Conservation (phyloP, 805 yeast species). For the Torulaspora gathmanii region DNA sequence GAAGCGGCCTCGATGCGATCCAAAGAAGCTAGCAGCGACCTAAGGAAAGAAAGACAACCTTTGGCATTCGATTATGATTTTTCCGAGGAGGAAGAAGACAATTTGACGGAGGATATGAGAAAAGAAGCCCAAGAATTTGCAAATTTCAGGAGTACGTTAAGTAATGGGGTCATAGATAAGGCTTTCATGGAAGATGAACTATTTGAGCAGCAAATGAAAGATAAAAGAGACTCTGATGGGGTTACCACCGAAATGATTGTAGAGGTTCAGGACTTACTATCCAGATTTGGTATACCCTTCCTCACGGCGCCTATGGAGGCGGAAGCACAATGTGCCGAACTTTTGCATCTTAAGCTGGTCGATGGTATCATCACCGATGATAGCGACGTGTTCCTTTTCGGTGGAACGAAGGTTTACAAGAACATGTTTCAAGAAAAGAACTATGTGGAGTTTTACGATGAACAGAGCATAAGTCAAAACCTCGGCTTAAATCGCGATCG, state of each 20-base stretch:
- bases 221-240: constrained; percentile 84
- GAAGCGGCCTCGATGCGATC: neutral
- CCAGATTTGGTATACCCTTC: constrained; percentile 89
- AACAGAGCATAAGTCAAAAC: constrained; percentile 52
- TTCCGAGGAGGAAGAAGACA: constrained; percentile 73
- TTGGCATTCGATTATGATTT: constrained; percentile 54
- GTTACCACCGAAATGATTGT: constrained; percentile 80
- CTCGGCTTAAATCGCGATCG: constrained; percentile 60
- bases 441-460: constrained; percentile 79
- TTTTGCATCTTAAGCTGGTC: constrained; percentile 62
- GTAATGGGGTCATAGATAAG: constrained; percentile 22
- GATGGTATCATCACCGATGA: constrained; percentile 97
- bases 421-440: constrained; percentile 93
- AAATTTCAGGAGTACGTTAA: constrained; percentile 43
- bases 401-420: constrained; percentile 77
- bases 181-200: constrained; percentile 42
- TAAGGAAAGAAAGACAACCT: constrained; percentile 9
- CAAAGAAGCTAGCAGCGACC: neutral
- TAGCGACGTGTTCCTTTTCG: constrained; percentile 92
- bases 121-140: constrained; percentile 73
- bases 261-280: constrained; percentile 84
- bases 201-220: constrained; percentile 58
- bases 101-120: constrained; percentile 54
- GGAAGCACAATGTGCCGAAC: constrained; percentile 94
- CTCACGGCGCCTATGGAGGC: constrained; percentile 98